These are phyloP conservation scores for Colletotrichum scovillei DNA, from an alignment of 2,329 filamentous ascomycete genomes.

Conservation along the genomic window DNA sequence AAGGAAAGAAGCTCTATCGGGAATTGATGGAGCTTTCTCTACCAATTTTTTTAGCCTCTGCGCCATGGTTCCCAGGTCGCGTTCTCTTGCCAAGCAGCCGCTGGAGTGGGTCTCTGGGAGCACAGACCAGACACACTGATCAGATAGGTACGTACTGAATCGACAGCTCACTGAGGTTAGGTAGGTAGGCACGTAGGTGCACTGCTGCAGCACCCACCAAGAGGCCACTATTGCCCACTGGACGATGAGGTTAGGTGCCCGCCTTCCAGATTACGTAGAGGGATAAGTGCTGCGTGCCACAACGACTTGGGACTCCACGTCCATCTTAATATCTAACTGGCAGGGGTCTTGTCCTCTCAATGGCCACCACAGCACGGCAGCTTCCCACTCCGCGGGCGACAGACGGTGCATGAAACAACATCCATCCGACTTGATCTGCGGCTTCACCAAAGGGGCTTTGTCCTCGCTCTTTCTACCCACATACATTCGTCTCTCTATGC, in stretches of 20 bases:
- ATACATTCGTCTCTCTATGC: background rate
- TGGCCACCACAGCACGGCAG: conserved; percentile 24
- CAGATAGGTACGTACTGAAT: background rate
- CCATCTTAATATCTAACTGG: conserved; percentile 11
- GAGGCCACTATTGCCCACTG: background rate
- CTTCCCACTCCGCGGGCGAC: conserved; percentile 18
- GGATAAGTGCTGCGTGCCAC: conserved; percentile 14
- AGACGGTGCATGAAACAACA: conserved; percentile 31
- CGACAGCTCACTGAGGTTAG: conserved; percentile 4
- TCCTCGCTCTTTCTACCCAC: background rate
- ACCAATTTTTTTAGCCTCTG: conserved; percentile 39
- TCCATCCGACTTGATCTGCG: background rate
- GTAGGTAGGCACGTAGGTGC: too few species aligned
- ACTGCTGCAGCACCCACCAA: background rate
- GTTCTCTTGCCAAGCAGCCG: conserved; percentile 26
- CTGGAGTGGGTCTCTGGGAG: conserved; percentile 20
- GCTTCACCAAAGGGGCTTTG: conserved; percentile 18
- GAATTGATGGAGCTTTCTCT: conserved; percentile 36
- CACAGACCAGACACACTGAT: conserved; percentile 21
- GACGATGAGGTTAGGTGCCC: background rate
- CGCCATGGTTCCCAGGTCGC: conserved; percentile 32
- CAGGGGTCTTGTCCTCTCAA: conserved; percentile 21
- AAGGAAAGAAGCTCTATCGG: conserved; percentile 34
- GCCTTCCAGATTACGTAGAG: conserved; percentile 25
- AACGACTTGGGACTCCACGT: background rate